Evolutionary conservation across 73 alveolate species (phyloP), one percentile per base, ranked within the genome.

Genomic region (Halteria grandinella): DNA sequence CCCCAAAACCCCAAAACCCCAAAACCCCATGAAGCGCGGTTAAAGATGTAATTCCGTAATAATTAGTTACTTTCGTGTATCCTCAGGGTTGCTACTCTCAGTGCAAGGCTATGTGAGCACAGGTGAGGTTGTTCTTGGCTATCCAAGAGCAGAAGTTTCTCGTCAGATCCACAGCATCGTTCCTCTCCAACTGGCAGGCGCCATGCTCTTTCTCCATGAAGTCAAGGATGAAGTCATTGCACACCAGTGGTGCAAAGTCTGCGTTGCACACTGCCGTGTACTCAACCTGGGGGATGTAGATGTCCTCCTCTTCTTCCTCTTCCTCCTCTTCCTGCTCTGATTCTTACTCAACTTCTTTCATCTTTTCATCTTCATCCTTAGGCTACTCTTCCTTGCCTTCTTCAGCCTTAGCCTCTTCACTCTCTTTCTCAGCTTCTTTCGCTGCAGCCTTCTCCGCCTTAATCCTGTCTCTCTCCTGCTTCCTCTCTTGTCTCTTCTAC

Each of bases 71-170:
- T n/a, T n/a, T n/a, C n/a, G n/a, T n/a, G n/a, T n/a, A n/a, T n/a
- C n/a, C n/a, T n/a, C n/a, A n/a, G n/a, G n/a, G n/a, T n/a, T n/a
- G n/a, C n/a, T n/a, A n/a, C n/a, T n/a, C n/a, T n/a, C n/a, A n/a
- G n/a, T n/a, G n/a, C n/a, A n/a, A n/a, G n/a, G n/a, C n/a, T n/a
- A 70, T 70, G 17, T 50, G 44, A 8, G 83, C 78, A 34, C 91
- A 82, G 14, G 93, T 84, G 27, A 84, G 45, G 5, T 79, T 78
- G 29, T 84, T 59, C 23, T 18, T 10, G 23, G 45, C 66, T 15
- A 84, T 29, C 93, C 93, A 84, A 41, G 47, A 47, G 52, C 93
- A 84, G 27, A 84, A 84, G 70, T 84, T 84, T 21, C 93, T 28
- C 0, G 88, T 84, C n/a, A 84, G 75, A 44, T 84, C 93, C 6